A percentile compares a stretch with the other conserved stretches of the same genome.
Evolutionary conservation across 345 rosid species (phyloP).

Genomic region (Hibiscus tridactylites): DNA sequence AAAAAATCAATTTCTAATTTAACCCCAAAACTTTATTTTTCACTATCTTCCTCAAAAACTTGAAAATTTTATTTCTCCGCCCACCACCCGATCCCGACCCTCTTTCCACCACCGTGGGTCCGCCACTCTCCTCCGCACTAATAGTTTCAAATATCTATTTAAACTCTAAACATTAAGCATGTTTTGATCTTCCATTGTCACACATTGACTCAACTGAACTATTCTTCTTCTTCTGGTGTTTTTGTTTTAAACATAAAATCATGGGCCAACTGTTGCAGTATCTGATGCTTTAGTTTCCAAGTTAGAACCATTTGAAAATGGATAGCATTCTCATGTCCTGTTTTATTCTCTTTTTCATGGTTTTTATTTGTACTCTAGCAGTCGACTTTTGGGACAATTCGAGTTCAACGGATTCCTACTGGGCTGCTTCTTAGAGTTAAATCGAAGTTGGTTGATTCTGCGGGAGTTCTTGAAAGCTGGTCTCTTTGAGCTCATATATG

Average conservation of each 20-base stretch:
- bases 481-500: constrained; percentile 33
- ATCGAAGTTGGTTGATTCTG: constrained; percentile 41
- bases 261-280: not conserved
- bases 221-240: constrained; percentile 11
- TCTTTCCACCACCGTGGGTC: too few species aligned
- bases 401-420: constrained; percentile 26
- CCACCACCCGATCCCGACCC: too few species aligned
- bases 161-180: constrained; percentile 16
- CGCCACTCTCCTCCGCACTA: too few species aligned
- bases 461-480: constrained; percentile 51
- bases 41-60: too few species aligned
- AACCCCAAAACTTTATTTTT: too few species aligned
- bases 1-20: too few species aligned
- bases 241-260: constrained; percentile 17
- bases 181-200: constrained; percentile 5
- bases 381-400: constrained; percentile 23
- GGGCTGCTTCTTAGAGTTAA: constrained; percentile 54
- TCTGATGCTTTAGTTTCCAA: constrained; percentile 8
- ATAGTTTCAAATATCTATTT: constrained; percentile 9
- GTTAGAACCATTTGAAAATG: constrained; percentile 20
- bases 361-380: constrained; percentile 16
- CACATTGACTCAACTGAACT: constrained; percentile 11
- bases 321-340: constrained; percentile 18
- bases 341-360: constrained; percentile 20
- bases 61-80: too few species aligned